Evolutionary conservation across 805 yeast genomes (phyloP), one percentile per base, ranked within the genome.

Genomic region (Lipomyces anomalus): DNA sequence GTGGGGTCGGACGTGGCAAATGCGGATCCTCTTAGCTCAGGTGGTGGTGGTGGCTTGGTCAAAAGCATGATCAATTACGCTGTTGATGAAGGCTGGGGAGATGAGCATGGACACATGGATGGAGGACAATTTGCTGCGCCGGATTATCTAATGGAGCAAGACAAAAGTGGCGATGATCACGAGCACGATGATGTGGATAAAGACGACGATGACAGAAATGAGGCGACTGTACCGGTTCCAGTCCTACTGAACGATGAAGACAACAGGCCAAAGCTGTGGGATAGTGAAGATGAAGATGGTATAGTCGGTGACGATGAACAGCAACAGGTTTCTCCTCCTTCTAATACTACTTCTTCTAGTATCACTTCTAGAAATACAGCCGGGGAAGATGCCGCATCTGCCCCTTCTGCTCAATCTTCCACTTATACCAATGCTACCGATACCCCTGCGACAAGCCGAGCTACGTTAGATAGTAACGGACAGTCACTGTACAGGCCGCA

Each of bases 51-150:
- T n/a, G n/a, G n/a, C n/a, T n/a, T n/a, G n/a, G n/a, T n/a, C n/a
- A 9, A 13, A 13, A 26, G 30, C 30, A 9, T 26, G 30, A 13
- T 9, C 30, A 26, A 5, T 17, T 44, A 43, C 17, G 48, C 37
- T 28, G 47, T 39, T 20, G 38, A 41, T 18, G 50, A 43, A 22
- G 39, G 43, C 26, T 48, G 53, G 53, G 48, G 28, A 22, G 51
- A 35, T 22, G 41, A 4, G 20, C 16, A 24, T 35, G 28, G n/a
- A 13, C 11, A 9, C 11, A 26, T 9, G 23, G 44, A 32, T 17
- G 26, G 29, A 42, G 24, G 35, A 35, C 35, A 16, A 11, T 35
- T 35, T 7, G 41, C 23, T 17, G 40, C 36, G 13, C 13, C 40
- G 26, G 45, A 22, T 9, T 30, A 13, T 29, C 7, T 13, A 13